Percentiles rank a stretch among this genome's conserved stretches.
Conservation (phyloP, 805 yeast species). For the Ogataea polymorpha region DNA sequence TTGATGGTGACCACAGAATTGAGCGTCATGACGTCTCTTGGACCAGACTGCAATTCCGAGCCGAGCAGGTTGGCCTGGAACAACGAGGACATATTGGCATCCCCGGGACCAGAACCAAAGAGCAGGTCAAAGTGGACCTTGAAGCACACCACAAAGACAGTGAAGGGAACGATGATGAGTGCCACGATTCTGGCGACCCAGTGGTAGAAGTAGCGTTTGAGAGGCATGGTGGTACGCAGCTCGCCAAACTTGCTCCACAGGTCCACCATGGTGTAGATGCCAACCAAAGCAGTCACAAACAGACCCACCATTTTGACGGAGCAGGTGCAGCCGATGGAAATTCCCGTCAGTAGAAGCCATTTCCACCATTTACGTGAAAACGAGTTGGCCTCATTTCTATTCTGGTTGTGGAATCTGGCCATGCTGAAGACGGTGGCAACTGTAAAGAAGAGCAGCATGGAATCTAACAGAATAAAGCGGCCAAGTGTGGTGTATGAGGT, state of each 20-base stretch:
- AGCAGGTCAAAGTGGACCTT: conserved; percentile 73
- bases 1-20: conserved; percentile 65
- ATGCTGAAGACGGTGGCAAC: conserved; percentile 75
- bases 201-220: conserved; percentile 50
- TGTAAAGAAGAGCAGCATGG: conserved; percentile 87
- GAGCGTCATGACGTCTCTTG: conserved; percentile 55
- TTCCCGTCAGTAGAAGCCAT: conserved; percentile 84
- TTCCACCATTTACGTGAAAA: conserved; percentile 88
- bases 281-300: conserved; percentile 83
- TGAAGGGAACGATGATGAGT: conserved; percentile 61
- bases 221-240: conserved; percentile 40
- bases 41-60: conserved; percentile 61
- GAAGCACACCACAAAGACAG: conserved; percentile 63
- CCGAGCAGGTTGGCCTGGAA: conserved; percentile 84
- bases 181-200: conserved; percentile 66
- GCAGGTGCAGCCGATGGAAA: conserved; percentile 83
- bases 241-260: conserved; percentile 90
- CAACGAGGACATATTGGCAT: conserved; percentile 83
- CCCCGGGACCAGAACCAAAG: conserved; percentile 80
- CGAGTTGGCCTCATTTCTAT: conserved; percentile 40
- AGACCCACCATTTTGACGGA: conserved; percentile 97
- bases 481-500: conserved; percentile 81
- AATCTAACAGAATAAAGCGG: conserved; percentile 86
- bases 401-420: conserved; percentile 64
- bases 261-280: conserved; percentile 84